Evolutionary conservation across 495 filamentous ascomycete species (phyloP).

Genomic region (Rhizodiscina lignyota): DNA sequence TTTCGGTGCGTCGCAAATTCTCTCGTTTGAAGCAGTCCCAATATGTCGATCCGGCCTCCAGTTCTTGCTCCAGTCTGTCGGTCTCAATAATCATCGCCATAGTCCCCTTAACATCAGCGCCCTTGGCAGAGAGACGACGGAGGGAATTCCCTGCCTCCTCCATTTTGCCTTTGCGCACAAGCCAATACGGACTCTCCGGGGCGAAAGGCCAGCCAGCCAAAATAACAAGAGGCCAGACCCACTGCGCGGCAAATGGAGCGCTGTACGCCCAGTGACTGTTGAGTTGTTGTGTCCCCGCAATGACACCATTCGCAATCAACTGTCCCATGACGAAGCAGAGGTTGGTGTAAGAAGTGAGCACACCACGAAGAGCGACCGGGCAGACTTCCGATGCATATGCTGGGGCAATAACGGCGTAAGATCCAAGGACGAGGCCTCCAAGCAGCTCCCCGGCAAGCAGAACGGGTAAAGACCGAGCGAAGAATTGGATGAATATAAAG

Average conservation of each 20-base stretch:
- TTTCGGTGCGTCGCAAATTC: no score
- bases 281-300: slow-evolving; percentile 22
- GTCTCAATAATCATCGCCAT: no score
- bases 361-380: slow-evolving; percentile 26
- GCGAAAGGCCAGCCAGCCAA: slow-evolving; percentile 22
- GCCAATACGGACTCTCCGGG: slow-evolving; percentile 33
- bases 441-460: slow-evolving; percentile 23
- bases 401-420: slow-evolving; percentile 20
- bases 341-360: slow-evolving; percentile 31
- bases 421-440: slow-evolving; percentile 17
- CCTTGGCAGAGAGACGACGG: no score
- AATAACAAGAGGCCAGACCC: slow-evolving; percentile 34
- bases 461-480: slow-evolving; percentile 23
- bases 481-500: slow-evolving; percentile 35
- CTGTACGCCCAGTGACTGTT: slow-evolving; percentile 32
- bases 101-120: no score
- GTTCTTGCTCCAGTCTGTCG: no score
- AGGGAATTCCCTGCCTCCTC: no score
- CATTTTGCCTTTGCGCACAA: slow-evolving; percentile 19
- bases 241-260: slow-evolving; percentile 39
- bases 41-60: no score
- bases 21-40: no score
- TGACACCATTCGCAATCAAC: slow-evolving; percentile 32
- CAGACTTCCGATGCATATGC: slow-evolving; percentile 31
- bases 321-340: slow-evolving; percentile 35